Evolutionary conservation across 2,329 filamentous ascomycete genomes (phyloP), one percentile per base, ranked within the genome.

Genomic region (Colletotrichum godetiae): DNA sequence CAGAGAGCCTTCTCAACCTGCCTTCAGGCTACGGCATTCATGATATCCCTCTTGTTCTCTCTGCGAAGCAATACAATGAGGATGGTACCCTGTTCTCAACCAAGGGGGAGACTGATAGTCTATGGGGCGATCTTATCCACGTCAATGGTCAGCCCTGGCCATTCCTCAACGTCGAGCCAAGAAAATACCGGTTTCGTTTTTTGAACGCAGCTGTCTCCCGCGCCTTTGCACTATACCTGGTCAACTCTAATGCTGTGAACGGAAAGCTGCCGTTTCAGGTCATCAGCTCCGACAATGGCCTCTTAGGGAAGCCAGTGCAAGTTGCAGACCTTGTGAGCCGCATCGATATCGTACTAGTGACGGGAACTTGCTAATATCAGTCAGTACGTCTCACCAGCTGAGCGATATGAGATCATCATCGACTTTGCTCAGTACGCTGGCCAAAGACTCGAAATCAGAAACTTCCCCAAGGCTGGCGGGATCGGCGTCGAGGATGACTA

Each of bases 71-170:
- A 65, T 91, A 90, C 78, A 84, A 87, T 63, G 42, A 78, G 0
- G 85, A 88, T 71, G 89, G 88, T 10, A 83, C 86, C 3, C 82
- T 91, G 10, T 80, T 84, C 22, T 86, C 84, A 3, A 83, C 86
- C 0, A 81, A 80, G 2, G 81, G 84, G 15, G 85, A 89, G 74
- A 79, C 80, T 2, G 80, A 81, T 24, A 87, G 84, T 74, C 81
- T 89, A n/a, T 90, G 85, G 77, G 89, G 89, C 33, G 89, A 91
- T 76, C 79, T 89, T 1, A 89, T 90, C 58, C 85, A 90, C 55
- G 88, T 90, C 64, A 90, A 91, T 74, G 87, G 86, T 0, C 85
- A 88, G 72, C 89, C 89, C 3, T 91, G 89, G 89, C 89, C 89
- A 2, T 90, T 84, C 75, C 75, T 89, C 5, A 83, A 85, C 19